Evolutionary conservation across 2,329 filamentous ascomycete species (phyloP), one percentile per base, ranked within the genome.

Genomic region (Talaromyces pinophilus): DNA sequence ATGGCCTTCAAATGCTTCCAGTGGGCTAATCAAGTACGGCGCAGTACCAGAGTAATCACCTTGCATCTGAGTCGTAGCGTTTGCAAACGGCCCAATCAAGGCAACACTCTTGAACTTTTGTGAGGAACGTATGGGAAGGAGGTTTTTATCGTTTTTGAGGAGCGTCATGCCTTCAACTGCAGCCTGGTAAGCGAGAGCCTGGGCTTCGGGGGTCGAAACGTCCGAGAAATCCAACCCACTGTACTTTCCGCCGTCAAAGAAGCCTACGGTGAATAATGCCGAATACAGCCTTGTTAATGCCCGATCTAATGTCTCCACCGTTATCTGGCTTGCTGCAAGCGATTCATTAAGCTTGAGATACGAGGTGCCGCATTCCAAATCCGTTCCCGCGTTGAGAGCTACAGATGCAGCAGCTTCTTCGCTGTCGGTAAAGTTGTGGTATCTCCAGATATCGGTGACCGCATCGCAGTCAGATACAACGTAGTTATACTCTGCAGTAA

Each of bases 381-480:
- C 83, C 11, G 80, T 83, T 6, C 82, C 83, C 10, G 82, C 82
- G 57, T 78, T 82, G 25, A 85, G 71, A 10, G 80, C 75, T n/a
- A 79, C 77, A 1, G 82, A 82, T 2, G 78, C 81, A 19, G 81
- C 81, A 59, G 79, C 72, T 67, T 79, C 78, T 30, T 77, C 72
- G 46, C 78, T 80, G 2, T 74, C 71, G 2, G 78, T 74, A 67
- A 79, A 85, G 65, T 88, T 80, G 70, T 88, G 83, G 7, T 78
- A 78, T 15, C 77, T 73, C 67, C 79, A 86, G 68, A 89, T 82
- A 70, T 88, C 82, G 33, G 82, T 75, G 1, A 90, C 79, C 0
- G 88, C 85, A 62, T 86, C 86, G 69, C 88, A 90, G 71, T 90
- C 88, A 50, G 82, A 84, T 0, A 84, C 86, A 35, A 90, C 81